Conservation (phyloP, 2,329 filamentous ascomycete species). For the Lasiodiplodia citricola region DNA sequence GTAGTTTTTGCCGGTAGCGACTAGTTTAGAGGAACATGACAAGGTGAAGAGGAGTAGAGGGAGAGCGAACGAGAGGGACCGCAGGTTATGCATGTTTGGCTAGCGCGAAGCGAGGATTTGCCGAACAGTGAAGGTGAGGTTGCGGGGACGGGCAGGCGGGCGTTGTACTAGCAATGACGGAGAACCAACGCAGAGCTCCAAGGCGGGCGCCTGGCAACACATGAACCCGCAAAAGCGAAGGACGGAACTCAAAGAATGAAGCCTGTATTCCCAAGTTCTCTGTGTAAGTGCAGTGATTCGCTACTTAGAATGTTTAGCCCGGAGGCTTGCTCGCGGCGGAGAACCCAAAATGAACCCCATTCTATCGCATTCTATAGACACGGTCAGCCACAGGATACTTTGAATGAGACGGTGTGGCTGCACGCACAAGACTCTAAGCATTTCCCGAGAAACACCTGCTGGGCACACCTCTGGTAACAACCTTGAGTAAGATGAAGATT, state of each 20-base stretch:
- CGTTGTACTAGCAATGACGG: background rate
- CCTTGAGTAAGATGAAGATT: background rate
- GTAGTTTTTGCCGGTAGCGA: background rate
- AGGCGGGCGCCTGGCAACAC: background rate
- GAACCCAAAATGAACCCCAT: background rate
- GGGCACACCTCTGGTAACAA: background rate
- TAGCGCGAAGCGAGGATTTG: slow-evolving; percentile 1
- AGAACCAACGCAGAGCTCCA: background rate
- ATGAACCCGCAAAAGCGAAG: background rate
- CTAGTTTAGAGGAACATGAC: background rate
- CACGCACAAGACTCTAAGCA: background rate
- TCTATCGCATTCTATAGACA: background rate
- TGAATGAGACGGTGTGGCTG: background rate
- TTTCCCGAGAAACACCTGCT: background rate
- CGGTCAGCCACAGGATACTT: background rate
- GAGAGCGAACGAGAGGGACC: background rate
- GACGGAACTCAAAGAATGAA: background rate
- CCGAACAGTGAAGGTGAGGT: background rate
- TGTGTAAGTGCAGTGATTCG: background rate
- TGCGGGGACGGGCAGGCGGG: background rate
- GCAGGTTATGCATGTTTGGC: background rate
- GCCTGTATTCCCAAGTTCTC: background rate
- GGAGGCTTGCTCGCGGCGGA: background rate
- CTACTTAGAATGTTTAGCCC: background rate
- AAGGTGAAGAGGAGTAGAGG: background rate